A percentile compares a stretch with the other conserved stretches of the same genome.
Conservation (phyloP, 108 stramenopile species). For the Poteriospumella lacustris region DNA sequence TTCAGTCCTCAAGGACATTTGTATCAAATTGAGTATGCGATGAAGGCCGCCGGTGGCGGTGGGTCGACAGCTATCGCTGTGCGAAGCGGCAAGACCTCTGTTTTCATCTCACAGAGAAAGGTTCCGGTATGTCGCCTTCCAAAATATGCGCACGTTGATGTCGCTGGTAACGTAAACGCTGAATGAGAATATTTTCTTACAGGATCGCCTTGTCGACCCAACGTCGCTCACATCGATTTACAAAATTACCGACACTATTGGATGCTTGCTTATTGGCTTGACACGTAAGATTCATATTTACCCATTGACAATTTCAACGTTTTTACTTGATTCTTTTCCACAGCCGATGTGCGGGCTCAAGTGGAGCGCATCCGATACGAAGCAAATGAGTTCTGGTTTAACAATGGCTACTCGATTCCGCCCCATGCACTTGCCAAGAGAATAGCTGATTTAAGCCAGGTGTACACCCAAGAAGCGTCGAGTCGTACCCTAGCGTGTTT, state of each 20-base stretch:
- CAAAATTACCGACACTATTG: constrained; percentile 73
- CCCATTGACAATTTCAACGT: neutral
- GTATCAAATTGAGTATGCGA: constrained; percentile 98
- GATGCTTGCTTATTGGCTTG: constrained; percentile 85
- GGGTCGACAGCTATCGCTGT: constrained; percentile 91
- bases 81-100: constrained; percentile 73
- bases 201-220: constrained; percentile 68
- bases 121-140: constrained; percentile 75
- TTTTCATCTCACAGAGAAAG: constrained; percentile 95
- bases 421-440: constrained; percentile 77
- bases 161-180: neutral
- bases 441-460: constrained; percentile 94
- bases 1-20: constrained; percentile 96
- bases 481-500: constrained; percentile 85
- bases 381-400: constrained; percentile 85
- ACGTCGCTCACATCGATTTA: constrained; percentile 77
- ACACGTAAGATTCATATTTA: constrained; percentile 60
- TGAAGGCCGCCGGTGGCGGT: constrained; percentile 81
- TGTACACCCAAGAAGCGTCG: constrained; percentile 88
- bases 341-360: constrained; percentile 58
- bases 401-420: constrained; percentile 89
- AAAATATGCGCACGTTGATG: neutral
- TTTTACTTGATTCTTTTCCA: neutral
- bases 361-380: constrained; percentile 86
- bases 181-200: neutral